A percentile compares a stretch with the other conserved stretches of the same genome.
These are phyloP conservation scores for Aspergillus sp. DNA, from an alignment of 2,329 filamentous ascomycete species.

Conservation along the genomic window DNA sequence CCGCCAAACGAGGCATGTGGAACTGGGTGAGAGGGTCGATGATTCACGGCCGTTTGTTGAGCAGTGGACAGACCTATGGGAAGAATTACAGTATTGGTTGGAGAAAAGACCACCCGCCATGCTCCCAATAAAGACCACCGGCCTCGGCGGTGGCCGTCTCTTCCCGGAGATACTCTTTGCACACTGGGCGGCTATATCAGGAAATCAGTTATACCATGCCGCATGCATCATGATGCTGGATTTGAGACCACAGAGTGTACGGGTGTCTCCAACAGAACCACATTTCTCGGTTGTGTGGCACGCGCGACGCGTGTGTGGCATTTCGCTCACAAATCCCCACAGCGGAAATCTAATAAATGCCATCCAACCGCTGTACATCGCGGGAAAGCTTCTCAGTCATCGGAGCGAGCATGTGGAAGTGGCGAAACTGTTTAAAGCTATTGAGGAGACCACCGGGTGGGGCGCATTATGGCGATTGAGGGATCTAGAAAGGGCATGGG, in stretches of 20 bases:
- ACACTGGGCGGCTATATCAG: conserved; percentile 54
- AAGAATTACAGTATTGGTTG: conserved; percentile 49
- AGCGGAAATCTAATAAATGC: conserved; percentile 55
- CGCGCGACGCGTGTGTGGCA: conserved; percentile 53
- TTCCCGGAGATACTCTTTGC: conserved; percentile 54
- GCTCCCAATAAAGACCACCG: conserved; percentile 43
- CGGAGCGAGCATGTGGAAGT: conserved; percentile 39
- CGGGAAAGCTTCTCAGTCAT: conserved; percentile 53
- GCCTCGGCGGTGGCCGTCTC: conserved; percentile 32
- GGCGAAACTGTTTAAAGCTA: conserved; percentile 42
- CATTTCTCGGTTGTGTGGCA: conserved; percentile 52
- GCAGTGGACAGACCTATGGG: conserved; percentile 49
- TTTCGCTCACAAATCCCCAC: conserved; percentile 55
- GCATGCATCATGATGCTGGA: conserved; percentile 51
- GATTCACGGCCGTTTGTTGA: conserved; percentile 39
- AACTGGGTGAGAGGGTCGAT: conserved; percentile 45
- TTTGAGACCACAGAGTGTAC: conserved; percentile 35
- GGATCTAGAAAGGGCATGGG: conserved; percentile 45
- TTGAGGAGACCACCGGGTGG: conserved; percentile 54
- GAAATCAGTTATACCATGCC: conserved; percentile 56
- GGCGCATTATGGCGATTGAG: conserved; percentile 50
- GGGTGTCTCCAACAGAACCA: conserved; percentile 13
- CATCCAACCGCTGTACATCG: conserved; percentile 56
- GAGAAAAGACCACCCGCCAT: conserved; percentile 46
- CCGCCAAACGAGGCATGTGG: conserved; percentile 45